Percentiles rank a stretch among this genome's conserved stretches.
phyloP scores from a whole-genome alignment of 2,329 filamentous ascomycete species.

The Diaporthe caulivora region DNA sequence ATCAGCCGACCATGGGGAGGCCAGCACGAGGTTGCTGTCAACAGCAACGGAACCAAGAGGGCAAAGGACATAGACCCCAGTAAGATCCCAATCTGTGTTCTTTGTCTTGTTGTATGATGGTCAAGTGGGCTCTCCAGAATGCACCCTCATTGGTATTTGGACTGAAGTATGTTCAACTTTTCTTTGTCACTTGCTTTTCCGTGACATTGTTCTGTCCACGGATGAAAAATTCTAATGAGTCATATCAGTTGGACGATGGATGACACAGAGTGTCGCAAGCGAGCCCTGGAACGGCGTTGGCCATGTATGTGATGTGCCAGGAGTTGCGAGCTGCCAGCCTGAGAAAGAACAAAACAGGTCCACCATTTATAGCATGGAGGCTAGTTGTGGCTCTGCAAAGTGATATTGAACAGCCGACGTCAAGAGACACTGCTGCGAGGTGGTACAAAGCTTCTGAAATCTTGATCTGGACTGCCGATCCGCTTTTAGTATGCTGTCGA shows the following conservation, averaged over 20 bases:
- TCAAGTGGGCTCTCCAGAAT: not conserved
- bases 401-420: not conserved
- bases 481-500: not conserved
- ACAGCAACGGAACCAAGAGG: not conserved
- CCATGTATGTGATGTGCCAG: not conserved
- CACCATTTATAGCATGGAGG: too few species aligned
- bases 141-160: not conserved
- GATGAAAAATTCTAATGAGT: not conserved
- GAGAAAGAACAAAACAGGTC: not conserved
- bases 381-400: not conserved
- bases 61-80: not conserved
- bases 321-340: not conserved
- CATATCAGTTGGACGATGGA: not conserved
- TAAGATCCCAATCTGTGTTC: not conserved
- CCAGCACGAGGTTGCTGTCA: not conserved
- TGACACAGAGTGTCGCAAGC: not conserved
- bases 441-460: not conserved
- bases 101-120: not conserved
- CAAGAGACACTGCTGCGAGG: not conserved
- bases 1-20: not conserved
- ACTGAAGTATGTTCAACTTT: too few species aligned
- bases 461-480: not conserved
- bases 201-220: not conserved
- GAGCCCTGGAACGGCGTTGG: not conserved
- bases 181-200: not conserved